Percentiles rank a stretch among this genome's conserved stretches.
Conservation (phyloP, 179 eudicot genomes). For the Amaranthus tricolor region DNA sequence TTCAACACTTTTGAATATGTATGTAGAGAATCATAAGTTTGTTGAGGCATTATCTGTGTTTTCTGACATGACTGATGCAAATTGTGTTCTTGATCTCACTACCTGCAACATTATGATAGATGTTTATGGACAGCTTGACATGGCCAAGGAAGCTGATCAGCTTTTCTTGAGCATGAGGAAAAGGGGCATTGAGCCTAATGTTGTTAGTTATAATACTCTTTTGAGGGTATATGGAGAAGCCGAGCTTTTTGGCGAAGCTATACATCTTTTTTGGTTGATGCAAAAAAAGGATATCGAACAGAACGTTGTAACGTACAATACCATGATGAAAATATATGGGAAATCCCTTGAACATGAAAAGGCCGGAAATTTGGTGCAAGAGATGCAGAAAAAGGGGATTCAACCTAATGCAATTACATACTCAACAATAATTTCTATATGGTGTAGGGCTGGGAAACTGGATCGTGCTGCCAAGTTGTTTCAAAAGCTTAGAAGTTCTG, state of each 20-base stretch:
- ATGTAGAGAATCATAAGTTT: slow-evolving; percentile 78
- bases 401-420: slow-evolving; percentile 88
- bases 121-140: slow-evolving; percentile 92
- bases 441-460: slow-evolving; percentile 76
- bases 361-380: slow-evolving; percentile 82
- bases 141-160: slow-evolving; percentile 93
- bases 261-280: slow-evolving; percentile 87
- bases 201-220: slow-evolving; percentile 86
- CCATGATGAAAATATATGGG: slow-evolving; percentile 85
- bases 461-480: slow-evolving; percentile 83
- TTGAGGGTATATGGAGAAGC: slow-evolving; percentile 91
- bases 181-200: slow-evolving; percentile 85
- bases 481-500: slow-evolving; percentile 82
- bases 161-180: slow-evolving; percentile 91
- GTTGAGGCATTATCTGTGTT: slow-evolving; percentile 74
- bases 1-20: slow-evolving; percentile 70
- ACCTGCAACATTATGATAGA: slow-evolving; percentile 93
- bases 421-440: slow-evolving; percentile 87
- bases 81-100: slow-evolving; percentile 70
- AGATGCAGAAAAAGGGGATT: slow-evolving; percentile 80
- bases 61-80: slow-evolving; percentile 67
- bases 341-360: slow-evolving; percentile 91
- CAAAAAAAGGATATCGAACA: slow-evolving; percentile 80
- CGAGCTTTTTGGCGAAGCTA: slow-evolving; percentile 93
- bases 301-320: slow-evolving; percentile 87